Conservation (phyloP, 2,329 filamentous ascomycete genomes). For the Elsinoe necatrix region DNA sequence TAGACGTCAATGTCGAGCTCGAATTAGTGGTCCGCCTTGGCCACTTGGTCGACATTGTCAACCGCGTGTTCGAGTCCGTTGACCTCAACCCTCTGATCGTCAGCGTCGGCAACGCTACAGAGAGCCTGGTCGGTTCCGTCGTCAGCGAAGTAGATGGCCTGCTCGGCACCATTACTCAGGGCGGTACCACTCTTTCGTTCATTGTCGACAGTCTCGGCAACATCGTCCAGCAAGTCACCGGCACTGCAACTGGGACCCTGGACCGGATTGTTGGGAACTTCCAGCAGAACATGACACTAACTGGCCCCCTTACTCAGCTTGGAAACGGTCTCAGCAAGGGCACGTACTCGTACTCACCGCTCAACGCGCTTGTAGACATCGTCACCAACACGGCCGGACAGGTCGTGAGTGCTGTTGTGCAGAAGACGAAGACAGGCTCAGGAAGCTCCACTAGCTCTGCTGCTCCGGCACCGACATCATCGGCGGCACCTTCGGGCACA, state of each 20-base stretch:
- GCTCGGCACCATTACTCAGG: slow-evolving; percentile 51
- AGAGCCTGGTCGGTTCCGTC: slow-evolving; percentile 43
- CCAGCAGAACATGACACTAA: slow-evolving; percentile 50
- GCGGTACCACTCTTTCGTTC: slow-evolving; percentile 39
- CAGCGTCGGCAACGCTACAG: slow-evolving; percentile 20
- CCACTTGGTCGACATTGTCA: slow-evolving; percentile 53
- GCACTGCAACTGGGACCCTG: slow-evolving; percentile 33
- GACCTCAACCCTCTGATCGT: slow-evolving; percentile 54
- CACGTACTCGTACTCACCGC: slow-evolving; percentile 44
- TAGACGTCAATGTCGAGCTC: slow-evolving; percentile 50
- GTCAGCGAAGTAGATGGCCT: slow-evolving; percentile 53
- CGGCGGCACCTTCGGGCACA: neutral
- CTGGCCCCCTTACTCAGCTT: slow-evolving; percentile 24
- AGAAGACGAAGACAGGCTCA: slow-evolving; percentile 20
- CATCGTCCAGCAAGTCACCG: slow-evolving; percentile 52
- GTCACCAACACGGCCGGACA: slow-evolving; percentile 48
- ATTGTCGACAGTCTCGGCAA: slow-evolving; percentile 53
- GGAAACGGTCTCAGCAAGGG: slow-evolving; percentile 40
- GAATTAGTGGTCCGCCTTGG: slow-evolving; percentile 53
- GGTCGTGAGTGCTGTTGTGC: slow-evolving; percentile 44
- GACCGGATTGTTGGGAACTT: slow-evolving; percentile 47
- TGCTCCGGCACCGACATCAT: neutral
- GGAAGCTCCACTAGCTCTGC: neutral
- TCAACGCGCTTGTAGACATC: slow-evolving; percentile 47
- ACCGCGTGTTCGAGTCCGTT: slow-evolving; percentile 50